Base-by-base conservation (phyloP, 2,329 filamentous ascomycete species). In the Microthyrium microscopicum region DNA sequence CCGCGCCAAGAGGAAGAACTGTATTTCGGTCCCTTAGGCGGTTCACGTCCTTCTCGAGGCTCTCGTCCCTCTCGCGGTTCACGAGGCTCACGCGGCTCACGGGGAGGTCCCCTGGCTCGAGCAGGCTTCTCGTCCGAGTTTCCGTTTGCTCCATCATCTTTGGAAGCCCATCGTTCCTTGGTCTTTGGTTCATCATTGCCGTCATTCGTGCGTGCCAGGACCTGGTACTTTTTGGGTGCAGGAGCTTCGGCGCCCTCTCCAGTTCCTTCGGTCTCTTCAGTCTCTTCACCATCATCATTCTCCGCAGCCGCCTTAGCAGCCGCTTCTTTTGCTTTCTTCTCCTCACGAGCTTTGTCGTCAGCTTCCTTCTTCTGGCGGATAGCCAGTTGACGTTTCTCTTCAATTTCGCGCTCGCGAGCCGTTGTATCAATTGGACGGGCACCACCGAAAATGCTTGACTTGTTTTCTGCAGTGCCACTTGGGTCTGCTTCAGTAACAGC, bases 351-450 rank as follows among this genome's bases (percentile, higher is more conserved):
- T 62, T 85, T 89, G 41, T 89, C 82, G 1, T 89, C 82, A 1
- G 77, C 73, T 46, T 92, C 84, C 51, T 77, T 80, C 70, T 91
- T 92, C 55, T 89, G 76, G 42, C 74, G 74, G 18, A 84, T 41
- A 5, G 70, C 68, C 38, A 80, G 64, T 47, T 79, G 64, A 43
- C 79, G 70, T 67, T 83, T 92, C 60, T 93, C 83, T 48, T 91
- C 87, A 37, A 98, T 74, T 54, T 91, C 77, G 46, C 76, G 77
- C 61, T 95, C 87, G 43, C 81, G 76, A 11, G 84, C 70, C 29
- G 82, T 80, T 29, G 87, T 95, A 57, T 98, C 85, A 46, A 95
- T 93, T 35, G 89, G 89, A 41, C 79, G 76, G 36, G 89, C 89
- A 40, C 80, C 85, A 47, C 89, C 89, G 52, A 98, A 98, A 26